A percentile compares a stretch with the other conserved stretches of the same genome.
phyloP scores from a whole-genome alignment of 768 basidiomycete species.

The Dendrothele bispora region DNA sequence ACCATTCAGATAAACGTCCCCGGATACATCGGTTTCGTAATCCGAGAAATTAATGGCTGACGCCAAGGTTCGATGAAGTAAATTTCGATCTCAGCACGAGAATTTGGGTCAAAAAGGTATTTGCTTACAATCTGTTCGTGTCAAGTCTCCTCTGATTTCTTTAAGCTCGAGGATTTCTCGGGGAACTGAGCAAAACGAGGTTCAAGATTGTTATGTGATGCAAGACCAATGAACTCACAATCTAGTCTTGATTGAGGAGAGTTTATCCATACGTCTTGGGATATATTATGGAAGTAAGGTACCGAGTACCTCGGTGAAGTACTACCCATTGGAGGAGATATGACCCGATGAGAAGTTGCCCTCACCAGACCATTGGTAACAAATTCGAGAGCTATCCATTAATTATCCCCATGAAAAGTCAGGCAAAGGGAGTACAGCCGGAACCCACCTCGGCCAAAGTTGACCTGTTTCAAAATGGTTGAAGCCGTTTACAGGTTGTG shows the following conservation, averaged over 20 bases:
- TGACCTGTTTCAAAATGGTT: conserved; percentile 60
- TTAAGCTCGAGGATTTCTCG: conserved; percentile 6
- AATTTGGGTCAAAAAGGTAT: background rate
- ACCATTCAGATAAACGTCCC: conserved; percentile 3
- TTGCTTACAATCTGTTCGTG: conserved; percentile 3
- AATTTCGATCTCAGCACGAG: background rate
- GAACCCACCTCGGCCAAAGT: conserved; percentile 24
- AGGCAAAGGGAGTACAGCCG: background rate
- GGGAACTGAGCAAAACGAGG: conserved; percentile 1
- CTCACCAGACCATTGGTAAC: conserved; percentile 6
- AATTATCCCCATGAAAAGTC: background rate
- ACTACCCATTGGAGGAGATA: conserved; percentile 1
- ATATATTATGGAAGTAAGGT: conserved; percentile 8
- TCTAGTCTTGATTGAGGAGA: background rate
- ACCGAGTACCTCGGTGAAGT: conserved; percentile 6
- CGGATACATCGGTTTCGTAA: background rate
- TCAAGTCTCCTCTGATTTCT: background rate
- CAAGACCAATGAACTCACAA: background rate
- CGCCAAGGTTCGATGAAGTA: background rate
- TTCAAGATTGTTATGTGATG: background rate
- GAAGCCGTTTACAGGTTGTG: conserved; percentile 42
- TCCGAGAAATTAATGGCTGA: conserved; percentile 10
- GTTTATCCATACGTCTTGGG: background rate
- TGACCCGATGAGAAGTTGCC: conserved; percentile 8
- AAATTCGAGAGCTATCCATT: conserved; percentile 3